These are phyloP conservation scores for Trichoderma guizhouense DNA, from an alignment of 2,329 filamentous ascomycete genomes.

Conservation along the genomic window DNA sequence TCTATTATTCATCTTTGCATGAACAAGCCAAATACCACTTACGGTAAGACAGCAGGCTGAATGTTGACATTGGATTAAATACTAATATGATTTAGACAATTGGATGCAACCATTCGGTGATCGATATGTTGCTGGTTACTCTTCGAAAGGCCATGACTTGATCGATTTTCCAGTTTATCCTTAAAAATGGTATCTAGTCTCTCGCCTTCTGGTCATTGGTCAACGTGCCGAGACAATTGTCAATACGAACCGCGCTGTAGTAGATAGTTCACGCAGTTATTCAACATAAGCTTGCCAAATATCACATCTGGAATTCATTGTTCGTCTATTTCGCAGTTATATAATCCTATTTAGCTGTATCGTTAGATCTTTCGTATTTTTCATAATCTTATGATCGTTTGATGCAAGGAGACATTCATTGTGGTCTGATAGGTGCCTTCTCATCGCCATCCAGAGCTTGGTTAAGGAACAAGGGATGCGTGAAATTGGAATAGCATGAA, in stretches of 20 bases:
- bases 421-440: too few species aligned
- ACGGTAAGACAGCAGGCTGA: background rate
- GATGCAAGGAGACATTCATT: too few species aligned
- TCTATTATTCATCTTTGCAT: background rate
- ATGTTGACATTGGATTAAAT: background rate
- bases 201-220: rapidly evolving
- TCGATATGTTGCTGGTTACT: background rate
- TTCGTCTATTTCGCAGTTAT: background rate
- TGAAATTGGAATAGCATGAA: too few species aligned
- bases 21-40: background rate
- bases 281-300: background rate
- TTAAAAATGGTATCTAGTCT: background rate
- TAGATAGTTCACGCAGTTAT: background rate
- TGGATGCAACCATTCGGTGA: background rate
- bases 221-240: background rate
- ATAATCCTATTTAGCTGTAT: background rate
- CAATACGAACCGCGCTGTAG: too few species aligned
- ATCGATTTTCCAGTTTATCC: background rate
- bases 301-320: background rate
- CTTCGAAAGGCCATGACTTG: background rate
- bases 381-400: too few species aligned
- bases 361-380: too few species aligned
- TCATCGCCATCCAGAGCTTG: too few species aligned
- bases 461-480: too few species aligned
- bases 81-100: background rate